Base-by-base conservation (phyloP, 306 rosid genomes). In the Purshia tridentata region DNA sequence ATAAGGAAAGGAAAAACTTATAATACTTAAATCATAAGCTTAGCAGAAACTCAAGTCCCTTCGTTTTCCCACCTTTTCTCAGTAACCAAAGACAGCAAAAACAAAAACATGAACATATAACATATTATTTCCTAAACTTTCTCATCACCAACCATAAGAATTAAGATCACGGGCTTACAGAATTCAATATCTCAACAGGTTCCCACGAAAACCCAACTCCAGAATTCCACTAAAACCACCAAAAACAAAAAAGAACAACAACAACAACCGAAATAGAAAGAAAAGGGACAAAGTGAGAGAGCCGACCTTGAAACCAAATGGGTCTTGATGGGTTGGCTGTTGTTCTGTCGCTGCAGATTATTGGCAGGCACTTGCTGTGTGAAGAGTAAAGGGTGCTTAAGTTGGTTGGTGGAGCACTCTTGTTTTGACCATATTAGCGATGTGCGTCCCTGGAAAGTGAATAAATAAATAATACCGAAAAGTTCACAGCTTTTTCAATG, bases 331-430 rank as follows among this genome's bases (percentile, higher is more conserved):
- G 42, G 63, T 4, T 23, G 18, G 23, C 42, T 23, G 63, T 56
- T 20, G 9, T 16, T 8, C 44, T 29, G 22, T 9, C 8, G 41
- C 48, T 4, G 22, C 47, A 46, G 48, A 61, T 7, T 61, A 22
- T 39, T 45, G 59, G 39, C 6, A 40, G 23, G 45, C 40, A 9
- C 19, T 6, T 40, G 6, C 4, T 14, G 63, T 42, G 74, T 54
- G 42, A 9, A 5, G 19, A 9, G 19, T 1, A 20, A 5, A 23
- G n/a, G n/a, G 4, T 37, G 49, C 57, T 60, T 19, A 65, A 57
- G 35, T 29, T 29, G 1, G 67, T 57, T 9, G 56, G 75, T 9
- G 11, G 66, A 57, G 75, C 75, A 8, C 54, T 72, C 75, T 72
- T 15, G 67, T 45, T 56, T 72, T 72, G 75, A 72, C 75, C 40